Evolutionary conservation across 768 basidiomycete genomes (phyloP).

Genomic region (Jaapia argillacea): DNA sequence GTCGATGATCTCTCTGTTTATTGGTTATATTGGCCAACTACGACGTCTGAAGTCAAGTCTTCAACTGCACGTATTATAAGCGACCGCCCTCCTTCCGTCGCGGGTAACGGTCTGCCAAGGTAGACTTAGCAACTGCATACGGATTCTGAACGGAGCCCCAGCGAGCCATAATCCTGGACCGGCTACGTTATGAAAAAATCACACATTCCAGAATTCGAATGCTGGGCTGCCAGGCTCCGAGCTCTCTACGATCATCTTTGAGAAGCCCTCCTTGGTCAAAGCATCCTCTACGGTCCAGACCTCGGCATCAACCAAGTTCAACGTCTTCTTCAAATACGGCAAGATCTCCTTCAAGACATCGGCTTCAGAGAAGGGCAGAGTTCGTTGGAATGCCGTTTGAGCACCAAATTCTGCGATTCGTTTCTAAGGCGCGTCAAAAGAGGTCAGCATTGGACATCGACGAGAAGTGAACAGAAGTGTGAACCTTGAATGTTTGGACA

Average conservation of each 20-base stretch:
- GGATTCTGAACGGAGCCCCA: too few species aligned
- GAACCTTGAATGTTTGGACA: constrained; percentile 85
- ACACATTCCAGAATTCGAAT: constrained; percentile 81
- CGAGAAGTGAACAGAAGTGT: constrained; percentile 6
- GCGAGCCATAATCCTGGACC: too few species aligned
- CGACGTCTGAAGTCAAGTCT: too few species aligned
- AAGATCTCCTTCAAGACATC: constrained; percentile 59
- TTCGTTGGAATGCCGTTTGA: constrained; percentile 71
- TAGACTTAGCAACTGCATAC: too few species aligned
- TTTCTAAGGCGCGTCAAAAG: constrained; percentile 40
- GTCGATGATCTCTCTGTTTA: too few species aligned
- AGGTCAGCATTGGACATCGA: constrained; percentile 1
- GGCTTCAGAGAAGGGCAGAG: constrained; percentile 75
- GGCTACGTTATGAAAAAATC: too few species aligned
- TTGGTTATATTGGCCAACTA: too few species aligned
- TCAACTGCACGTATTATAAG: too few species aligned
- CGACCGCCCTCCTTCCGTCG: too few species aligned
- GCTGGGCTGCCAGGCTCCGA: constrained; percentile 84
- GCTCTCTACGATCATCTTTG: constrained; percentile 61
- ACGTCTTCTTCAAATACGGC: constrained; percentile 73
- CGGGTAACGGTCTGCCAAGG: too few species aligned
- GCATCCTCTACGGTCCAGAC: constrained; percentile 65
- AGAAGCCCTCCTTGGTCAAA: constrained; percentile 43
- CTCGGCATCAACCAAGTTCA: constrained; percentile 63
- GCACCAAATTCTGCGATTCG: constrained; percentile 71